These are phyloP conservation scores for Penicillium sp. DNA, from an alignment of 2,329 filamentous ascomycete species.

Conservation along the genomic window DNA sequence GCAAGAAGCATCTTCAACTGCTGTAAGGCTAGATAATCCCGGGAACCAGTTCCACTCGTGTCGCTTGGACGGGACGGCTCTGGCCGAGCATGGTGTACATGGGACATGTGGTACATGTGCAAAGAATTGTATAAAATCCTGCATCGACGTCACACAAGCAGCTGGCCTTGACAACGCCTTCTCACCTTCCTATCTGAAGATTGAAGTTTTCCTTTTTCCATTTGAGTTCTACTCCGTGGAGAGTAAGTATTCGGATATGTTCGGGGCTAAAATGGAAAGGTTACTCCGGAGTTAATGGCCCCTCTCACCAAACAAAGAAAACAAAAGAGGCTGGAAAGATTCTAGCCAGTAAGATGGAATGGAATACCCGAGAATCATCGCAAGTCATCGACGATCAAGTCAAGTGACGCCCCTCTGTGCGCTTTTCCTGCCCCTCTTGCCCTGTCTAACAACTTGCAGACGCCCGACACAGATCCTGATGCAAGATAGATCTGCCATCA, in stretches of 20 bases:
- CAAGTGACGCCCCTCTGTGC: not conserved
- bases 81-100: conserved; percentile 1
- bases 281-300: not conserved
- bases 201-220: too few relatives aligned
- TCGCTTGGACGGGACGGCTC: not conserved
- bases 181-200: too few relatives aligned
- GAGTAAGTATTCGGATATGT: not conserved
- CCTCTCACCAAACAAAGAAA: not conserved
- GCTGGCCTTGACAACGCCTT: not conserved
- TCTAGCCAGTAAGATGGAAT: not conserved
- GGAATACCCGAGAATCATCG: too few relatives aligned
- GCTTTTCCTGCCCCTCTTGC: not conserved
- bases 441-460: not conserved
- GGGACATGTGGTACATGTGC: not conserved
- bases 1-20: not conserved
- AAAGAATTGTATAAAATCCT: not conserved
- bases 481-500: conserved; percentile 10
- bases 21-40: not conserved
- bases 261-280: not conserved
- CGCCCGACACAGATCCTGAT: not conserved
- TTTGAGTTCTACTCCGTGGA: not conserved
- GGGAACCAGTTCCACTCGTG: not conserved
- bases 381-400: not conserved
- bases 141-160: conserved; percentile 7
- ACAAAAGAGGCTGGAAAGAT: not conserved